Evolutionary conservation across 805 yeast genomes (phyloP).

Genomic region (Candida boleticola): DNA sequence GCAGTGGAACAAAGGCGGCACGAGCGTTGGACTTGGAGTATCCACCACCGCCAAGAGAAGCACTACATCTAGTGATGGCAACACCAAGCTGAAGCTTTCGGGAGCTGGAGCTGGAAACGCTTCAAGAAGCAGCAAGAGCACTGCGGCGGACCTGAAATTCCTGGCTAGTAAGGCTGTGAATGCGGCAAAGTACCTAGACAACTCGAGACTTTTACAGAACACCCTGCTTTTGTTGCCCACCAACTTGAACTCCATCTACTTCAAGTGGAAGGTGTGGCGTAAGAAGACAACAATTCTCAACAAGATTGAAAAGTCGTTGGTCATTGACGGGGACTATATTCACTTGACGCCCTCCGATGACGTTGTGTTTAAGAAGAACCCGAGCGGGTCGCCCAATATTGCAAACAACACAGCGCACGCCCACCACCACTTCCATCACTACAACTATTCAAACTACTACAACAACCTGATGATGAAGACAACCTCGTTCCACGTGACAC

Average conservation of each 20-base stretch:
- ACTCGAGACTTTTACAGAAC: neutral
- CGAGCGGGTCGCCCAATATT: slow-evolving; percentile 17
- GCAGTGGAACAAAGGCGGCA: neutral
- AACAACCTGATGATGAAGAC: slow-evolving; percentile 79
- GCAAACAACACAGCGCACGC: slow-evolving; percentile 9
- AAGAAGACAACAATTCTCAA: slow-evolving; percentile 81
- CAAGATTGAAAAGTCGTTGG: slow-evolving; percentile 77
- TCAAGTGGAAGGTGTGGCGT: slow-evolving; percentile 85
- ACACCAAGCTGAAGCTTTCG: neutral
- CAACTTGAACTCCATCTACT: slow-evolving; percentile 56
- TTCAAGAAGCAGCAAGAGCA: neutral
- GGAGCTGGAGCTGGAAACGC: neutral
- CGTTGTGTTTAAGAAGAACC: slow-evolving; percentile 40
- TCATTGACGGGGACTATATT: slow-evolving; percentile 92
- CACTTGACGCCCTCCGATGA: slow-evolving; percentile 87
- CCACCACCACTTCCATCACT: slow-evolving; percentile 38
- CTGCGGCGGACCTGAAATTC: no score
- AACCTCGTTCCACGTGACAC: slow-evolving; percentile 75
- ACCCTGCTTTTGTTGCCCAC: slow-evolving; percentile 21
- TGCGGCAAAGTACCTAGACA: slow-evolving; percentile 1
- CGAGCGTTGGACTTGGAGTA: neutral
- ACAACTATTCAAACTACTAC: slow-evolving; percentile 38
- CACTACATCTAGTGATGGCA: neutral
- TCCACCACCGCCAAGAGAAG: neutral
- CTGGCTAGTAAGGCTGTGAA: no score